Evolutionary conservation across 331 rosid species (phyloP).

Genomic region (Erythrophleum ivorense): DNA sequence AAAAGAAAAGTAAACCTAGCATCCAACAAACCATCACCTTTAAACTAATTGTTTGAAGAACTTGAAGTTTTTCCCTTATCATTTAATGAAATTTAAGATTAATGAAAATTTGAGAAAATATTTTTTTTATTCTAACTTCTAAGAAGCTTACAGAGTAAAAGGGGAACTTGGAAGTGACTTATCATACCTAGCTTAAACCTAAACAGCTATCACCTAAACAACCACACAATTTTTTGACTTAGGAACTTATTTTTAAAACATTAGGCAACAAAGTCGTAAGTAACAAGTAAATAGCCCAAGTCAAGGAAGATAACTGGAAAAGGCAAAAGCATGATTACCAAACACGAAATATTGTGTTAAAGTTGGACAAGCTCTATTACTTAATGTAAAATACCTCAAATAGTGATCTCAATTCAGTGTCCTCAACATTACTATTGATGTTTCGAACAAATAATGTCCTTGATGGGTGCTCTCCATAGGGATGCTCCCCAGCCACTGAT

Average conservation of each 20-base stretch:
- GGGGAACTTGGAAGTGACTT: not conserved
- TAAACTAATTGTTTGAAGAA: not conserved
- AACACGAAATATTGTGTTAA: slow-evolving; percentile 13
- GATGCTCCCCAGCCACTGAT: slow-evolving; percentile 93
- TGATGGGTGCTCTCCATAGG: slow-evolving; percentile 97
- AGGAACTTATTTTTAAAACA: not conserved
- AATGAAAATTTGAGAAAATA: not conserved
- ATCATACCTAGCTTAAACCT: not conserved
- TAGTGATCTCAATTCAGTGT: slow-evolving; percentile 73
- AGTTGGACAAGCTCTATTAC: slow-evolving; percentile 22
- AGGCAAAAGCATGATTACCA: slow-evolving; percentile 3
- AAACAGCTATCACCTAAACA: not conserved
- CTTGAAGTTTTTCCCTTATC: not conserved
- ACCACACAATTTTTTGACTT: not conserved
- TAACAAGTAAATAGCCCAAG: not conserved
- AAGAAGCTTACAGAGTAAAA: slow-evolving; percentile 20
- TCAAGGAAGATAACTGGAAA: not conserved
- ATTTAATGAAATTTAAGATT: slow-evolving; percentile 5
- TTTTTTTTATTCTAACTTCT: not conserved
- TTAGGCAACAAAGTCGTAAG: not conserved
- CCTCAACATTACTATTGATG: slow-evolving; percentile 92
- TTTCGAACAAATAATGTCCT: slow-evolving; percentile 94
- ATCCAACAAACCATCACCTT: not conserved
- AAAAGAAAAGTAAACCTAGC: not conserved
- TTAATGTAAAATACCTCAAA: slow-evolving; percentile 72